These are phyloP conservation scores for Pythium phragmiticola DNA, from an alignment of 352 stramenopile species.

Conservation along the genomic window DNA sequence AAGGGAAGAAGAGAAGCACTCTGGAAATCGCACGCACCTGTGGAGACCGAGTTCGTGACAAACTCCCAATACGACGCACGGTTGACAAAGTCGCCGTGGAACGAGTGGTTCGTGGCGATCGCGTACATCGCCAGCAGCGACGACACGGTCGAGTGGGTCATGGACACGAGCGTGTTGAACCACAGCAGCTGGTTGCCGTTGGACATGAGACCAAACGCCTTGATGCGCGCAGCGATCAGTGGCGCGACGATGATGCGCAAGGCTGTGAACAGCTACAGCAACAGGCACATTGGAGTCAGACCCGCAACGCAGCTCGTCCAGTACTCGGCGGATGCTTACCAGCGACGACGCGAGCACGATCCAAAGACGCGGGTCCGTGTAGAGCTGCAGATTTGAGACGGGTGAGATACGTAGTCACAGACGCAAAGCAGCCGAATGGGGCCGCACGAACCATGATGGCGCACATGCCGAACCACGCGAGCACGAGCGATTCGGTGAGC, in stretches of 20 bases:
- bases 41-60: conserved; percentile 65
- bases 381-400: conserved; percentile 33
- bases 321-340: conserved; percentile 25
- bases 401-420: background rate
- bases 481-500: conserved; percentile 55
- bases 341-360: conserved; percentile 60
- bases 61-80: conserved; percentile 36
- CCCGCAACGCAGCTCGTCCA: background rate
- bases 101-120: conserved; percentile 51
- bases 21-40: conserved; percentile 30
- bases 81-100: conserved; percentile 46
- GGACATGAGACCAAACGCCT: conserved; percentile 50
- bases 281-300: background rate
- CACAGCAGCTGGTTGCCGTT: conserved; percentile 49
- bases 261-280: conserved; percentile 41
- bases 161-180: conserved; percentile 74
- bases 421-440: background rate
- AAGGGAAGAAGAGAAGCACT: no score
- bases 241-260: conserved; percentile 44
- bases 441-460: conserved; percentile 48
- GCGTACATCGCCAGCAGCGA: conserved; percentile 54
- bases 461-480: conserved; percentile 65
- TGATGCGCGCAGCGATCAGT: conserved; percentile 37
- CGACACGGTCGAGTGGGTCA: conserved; percentile 62
- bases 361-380: conserved; percentile 59